phyloP scores from a whole-genome alignment of 2,329 filamentous ascomycete genomes.

The Akanthomyces uredinophilus region DNA sequence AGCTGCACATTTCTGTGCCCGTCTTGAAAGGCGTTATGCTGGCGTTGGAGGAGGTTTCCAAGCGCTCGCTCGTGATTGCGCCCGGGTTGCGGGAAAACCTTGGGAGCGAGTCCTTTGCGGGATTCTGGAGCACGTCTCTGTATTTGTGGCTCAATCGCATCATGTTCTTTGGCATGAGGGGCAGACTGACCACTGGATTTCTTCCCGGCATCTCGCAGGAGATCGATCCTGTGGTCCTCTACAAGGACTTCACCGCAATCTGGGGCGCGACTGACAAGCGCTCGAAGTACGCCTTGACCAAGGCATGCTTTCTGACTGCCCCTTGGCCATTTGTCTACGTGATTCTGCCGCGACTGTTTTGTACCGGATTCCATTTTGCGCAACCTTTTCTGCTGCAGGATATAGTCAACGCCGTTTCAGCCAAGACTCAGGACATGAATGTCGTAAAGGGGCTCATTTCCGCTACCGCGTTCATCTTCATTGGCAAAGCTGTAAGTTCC shows the following conservation, averaged over 20 bases:
- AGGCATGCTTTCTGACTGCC: background rate
- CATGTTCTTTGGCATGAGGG: background rate
- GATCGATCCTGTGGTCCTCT: background rate
- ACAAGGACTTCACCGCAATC: background rate
- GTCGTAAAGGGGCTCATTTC: background rate
- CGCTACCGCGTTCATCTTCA: background rate
- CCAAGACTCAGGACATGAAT: background rate
- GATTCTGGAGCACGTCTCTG: slow-evolving; percentile 16
- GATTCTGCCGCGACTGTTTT: background rate
- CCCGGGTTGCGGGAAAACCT: slow-evolving; percentile 4
- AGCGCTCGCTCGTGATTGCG: slow-evolving; percentile 14
- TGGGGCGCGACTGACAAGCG: background rate
- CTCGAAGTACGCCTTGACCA: background rate
- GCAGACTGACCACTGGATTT: background rate
- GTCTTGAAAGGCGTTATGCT: slow-evolving; percentile 24
- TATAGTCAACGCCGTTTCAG: background rate
- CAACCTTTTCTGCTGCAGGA: background rate
- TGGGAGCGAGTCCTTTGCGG: slow-evolving; percentile 19
- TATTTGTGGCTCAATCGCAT: slow-evolving; percentile 1
- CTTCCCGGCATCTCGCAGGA: background rate
- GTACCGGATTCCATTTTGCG: background rate
- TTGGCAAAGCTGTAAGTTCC: background rate
- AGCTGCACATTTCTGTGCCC: slow-evolving; percentile 23
- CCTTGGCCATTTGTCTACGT: background rate
- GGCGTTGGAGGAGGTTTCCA: slow-evolving; percentile 27